Evolutionary conservation across 257 asterid genomes (phyloP).

Genomic region (Solanum microdontum): DNA sequence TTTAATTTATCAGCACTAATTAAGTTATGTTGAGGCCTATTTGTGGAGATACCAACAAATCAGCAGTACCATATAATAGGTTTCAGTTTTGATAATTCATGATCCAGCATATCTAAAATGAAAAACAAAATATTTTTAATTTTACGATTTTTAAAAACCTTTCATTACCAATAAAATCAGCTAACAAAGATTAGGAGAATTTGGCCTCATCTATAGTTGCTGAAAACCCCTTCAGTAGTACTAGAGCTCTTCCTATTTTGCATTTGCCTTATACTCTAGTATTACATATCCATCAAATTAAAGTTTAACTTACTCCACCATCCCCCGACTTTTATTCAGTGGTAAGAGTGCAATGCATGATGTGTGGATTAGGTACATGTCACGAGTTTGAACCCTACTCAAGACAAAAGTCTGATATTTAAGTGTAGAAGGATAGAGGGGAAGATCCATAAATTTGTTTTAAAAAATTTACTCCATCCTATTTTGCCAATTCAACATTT

Average conservation of each 20-base stretch:
- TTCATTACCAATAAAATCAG: background rate
- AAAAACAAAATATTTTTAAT: too few relatives aligned
- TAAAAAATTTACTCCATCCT: background rate
- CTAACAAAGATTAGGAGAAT: background rate
- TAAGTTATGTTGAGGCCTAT: too few relatives aligned
- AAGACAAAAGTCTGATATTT: background rate
- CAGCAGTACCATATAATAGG: background rate
- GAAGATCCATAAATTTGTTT: accelerated
- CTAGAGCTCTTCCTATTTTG: background rate
- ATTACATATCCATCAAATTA: background rate
- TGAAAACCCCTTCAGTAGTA: background rate
- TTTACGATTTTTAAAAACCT: background rate
- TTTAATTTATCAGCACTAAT: background rate
- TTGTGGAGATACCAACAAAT: background rate
- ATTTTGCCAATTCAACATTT: background rate
- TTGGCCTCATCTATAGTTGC: background rate
- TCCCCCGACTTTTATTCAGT: background rate
- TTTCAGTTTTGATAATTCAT: background rate
- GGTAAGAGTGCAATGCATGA: background rate
- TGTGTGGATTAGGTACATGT: background rate
- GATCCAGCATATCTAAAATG: background rate
- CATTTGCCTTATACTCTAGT: background rate
- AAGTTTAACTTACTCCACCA: background rate
- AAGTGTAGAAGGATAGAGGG: background rate
- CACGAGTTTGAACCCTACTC: background rate